Evolutionary conservation across 306 rosid species (phyloP).

Genomic region (Astragalus glycyphyllos): DNA sequence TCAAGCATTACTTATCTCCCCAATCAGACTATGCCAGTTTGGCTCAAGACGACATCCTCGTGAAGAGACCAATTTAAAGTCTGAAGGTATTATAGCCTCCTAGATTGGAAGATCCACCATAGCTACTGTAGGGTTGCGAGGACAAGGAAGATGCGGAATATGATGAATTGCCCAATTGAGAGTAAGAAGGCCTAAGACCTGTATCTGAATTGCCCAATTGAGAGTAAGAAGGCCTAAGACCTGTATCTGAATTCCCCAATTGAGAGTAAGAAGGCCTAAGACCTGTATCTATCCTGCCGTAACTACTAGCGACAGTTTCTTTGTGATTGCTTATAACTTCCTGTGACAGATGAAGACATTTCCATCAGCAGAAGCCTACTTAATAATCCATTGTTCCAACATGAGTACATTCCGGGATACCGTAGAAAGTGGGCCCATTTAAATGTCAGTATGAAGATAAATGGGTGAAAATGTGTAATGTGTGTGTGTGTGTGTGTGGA

Average conservation of each 20-base stretch:
- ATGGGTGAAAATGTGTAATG: not conserved
- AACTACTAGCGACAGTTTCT: conserved; percentile 68
- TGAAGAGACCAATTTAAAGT: conserved; percentile 56
- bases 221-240: conserved; percentile 74
- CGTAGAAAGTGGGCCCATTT: conserved; percentile 2
- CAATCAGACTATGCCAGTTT: conserved; percentile 41
- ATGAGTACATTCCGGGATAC: not conserved
- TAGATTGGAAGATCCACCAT: conserved; percentile 81
- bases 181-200: conserved; percentile 73
- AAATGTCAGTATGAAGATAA: conserved; percentile 21
- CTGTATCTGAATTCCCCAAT: conserved; percentile 64
- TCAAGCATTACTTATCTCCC: conserved; percentile 44
- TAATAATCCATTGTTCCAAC: conserved; percentile 7
- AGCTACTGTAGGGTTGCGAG: conserved; percentile 70
- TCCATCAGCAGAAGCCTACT: conserved; percentile 36
- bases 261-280: conserved; percentile 77
- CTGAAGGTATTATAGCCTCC: conserved; percentile 90
- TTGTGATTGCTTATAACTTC: conserved; percentile 72
- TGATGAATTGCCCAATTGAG: conserved; percentile 68
- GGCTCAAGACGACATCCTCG: conserved; percentile 41
- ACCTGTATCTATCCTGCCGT: conserved; percentile 67
- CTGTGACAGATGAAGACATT: conserved; percentile 49
- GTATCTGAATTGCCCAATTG: conserved; percentile 67
- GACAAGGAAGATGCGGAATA: conserved; percentile 69
- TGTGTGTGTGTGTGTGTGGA: not conserved